Conservation (phyloP, 2,329 filamentous ascomycete genomes). For the Periglandula ipomoeae region DNA sequence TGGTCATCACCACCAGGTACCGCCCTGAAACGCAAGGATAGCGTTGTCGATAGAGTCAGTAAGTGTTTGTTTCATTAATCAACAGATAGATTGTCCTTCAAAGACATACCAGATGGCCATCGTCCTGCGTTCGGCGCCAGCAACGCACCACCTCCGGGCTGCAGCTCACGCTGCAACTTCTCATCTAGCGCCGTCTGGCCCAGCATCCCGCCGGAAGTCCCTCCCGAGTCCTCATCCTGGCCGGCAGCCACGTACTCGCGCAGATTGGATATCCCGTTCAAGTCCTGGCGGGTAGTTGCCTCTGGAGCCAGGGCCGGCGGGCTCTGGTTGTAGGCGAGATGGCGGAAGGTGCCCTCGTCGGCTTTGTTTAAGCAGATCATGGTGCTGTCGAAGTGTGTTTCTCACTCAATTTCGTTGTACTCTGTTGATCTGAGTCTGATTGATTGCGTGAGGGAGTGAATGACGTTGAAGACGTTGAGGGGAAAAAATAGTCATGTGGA, state of each 20-base stretch:
- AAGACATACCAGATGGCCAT: conserved; percentile 11
- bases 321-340: conserved; percentile 45
- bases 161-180: conserved; percentile 13
- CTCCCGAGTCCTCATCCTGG: conserved; percentile 23
- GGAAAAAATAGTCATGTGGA: not conserved
- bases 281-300: conserved; percentile 44
- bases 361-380: conserved; percentile 50
- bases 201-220: conserved; percentile 13
- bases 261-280: conserved; percentile 45
- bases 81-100: too few relatives aligned
- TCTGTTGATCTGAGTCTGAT: not conserved
- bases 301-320: conserved; percentile 38
- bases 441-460: not conserved
- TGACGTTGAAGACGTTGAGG: not conserved
- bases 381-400: too few relatives aligned
- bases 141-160: not conserved
- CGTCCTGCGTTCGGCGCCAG: conserved; percentile 19
- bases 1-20: conserved; percentile 32
- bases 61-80: conserved; percentile 9
- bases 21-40: conserved; percentile 23
- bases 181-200: conserved; percentile 15
- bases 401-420: too few relatives aligned
- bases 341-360: conserved; percentile 37
- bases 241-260: conserved; percentile 31
- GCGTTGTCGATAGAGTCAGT: conserved; percentile 12